A percentile compares a stretch with the other conserved stretches of the same genome.
Evolutionary conservation across 176 grass and related monocot genomes (phyloP).

Genomic region (Hordeum vulgare): MorexV3_pseudomolecules_assembly NC_058519.1:31940901-31941400

Average conservation of each 20-base stretch:
- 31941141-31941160: not conserved
- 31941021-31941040: not conserved
- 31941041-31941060: not conserved
- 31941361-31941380: not conserved
- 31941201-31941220: not conserved
- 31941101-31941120: conserved; percentile 4
- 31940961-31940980: not conserved
- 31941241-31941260: not conserved
- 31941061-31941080: not conserved
- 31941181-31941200: conserved; percentile 7
- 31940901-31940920: not conserved
- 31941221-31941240: not conserved
- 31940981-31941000: conserved; percentile 9
- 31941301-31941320: conserved; percentile 1
- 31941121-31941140: not conserved
- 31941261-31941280: conserved; percentile 4
- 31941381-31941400: not conserved
- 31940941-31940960: not conserved
- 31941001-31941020: not conserved
- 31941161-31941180: not conserved
- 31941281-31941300: not conserved
- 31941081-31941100: not conserved
- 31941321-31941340: not conserved
- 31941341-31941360: not conserved
- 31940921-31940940: not conserved